Evolutionary conservation across 495 filamentous ascomycete genomes (phyloP).

Genomic region (Penicillium nucicola): DNA sequence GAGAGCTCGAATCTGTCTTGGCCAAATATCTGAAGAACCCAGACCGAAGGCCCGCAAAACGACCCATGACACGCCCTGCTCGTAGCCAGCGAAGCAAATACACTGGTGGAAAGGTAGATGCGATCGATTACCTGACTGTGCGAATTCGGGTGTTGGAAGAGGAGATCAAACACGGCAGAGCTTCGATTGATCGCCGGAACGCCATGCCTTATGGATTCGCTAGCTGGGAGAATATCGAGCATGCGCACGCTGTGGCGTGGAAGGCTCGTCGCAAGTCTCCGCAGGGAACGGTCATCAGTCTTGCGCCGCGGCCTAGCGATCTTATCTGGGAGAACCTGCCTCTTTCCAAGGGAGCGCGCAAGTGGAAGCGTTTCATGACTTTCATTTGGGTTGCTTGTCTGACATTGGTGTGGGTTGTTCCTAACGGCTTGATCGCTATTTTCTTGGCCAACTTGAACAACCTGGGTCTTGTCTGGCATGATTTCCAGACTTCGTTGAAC

Average conservation of each 20-base stretch:
- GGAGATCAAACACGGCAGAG: conserved; percentile 77
- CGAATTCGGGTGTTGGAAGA: conserved; percentile 80
- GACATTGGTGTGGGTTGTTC: conserved; percentile 87
- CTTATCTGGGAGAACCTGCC: conserved; percentile 95
- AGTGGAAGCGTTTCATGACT: conserved; percentile 71
- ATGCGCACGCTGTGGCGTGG: conserved; percentile 86
- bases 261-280: conserved; percentile 74
- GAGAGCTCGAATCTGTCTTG: conserved; percentile 74
- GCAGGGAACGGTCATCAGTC: conserved; percentile 69
- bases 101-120: conserved; percentile 64
- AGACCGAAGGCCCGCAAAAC: conserved; percentile 69
- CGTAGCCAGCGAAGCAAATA: conserved; percentile 57
- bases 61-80: conserved; percentile 75
- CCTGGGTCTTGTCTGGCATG: conserved; percentile 74
- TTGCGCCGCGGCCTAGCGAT: conserved; percentile 86
- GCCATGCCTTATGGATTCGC: conserved; percentile 92
- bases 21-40: conserved; percentile 90
- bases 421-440: conserved; percentile 91
- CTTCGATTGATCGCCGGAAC: conserved; percentile 78
- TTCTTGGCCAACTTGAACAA: conserved; percentile 85
- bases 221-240: conserved; percentile 81
- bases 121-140: conserved; percentile 88
- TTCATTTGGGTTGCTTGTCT: conserved; percentile 78
- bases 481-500: conserved; percentile 63
- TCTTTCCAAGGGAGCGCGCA: conserved; percentile 60